phyloP scores from a whole-genome alignment of 2,329 filamentous ascomycete species.

The Pseudocercospora macadamiae region DNA sequence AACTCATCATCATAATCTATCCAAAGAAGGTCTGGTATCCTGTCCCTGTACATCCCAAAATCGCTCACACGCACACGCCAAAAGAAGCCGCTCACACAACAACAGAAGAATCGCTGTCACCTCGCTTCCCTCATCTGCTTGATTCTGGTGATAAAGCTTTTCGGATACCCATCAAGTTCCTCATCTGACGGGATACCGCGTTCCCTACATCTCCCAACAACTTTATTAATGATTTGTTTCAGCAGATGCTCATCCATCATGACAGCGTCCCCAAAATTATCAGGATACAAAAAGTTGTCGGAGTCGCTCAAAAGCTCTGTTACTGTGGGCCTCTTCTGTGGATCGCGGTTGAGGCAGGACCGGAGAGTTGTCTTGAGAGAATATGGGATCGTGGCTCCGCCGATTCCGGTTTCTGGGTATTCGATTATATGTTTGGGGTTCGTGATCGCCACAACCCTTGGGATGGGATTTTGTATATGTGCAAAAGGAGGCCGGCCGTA shows the following conservation, averaged over 20 bases:
- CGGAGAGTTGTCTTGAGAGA: conserved; percentile 60
- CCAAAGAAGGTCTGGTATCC: conserved; percentile 10
- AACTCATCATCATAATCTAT: background rate
- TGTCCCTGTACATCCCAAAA: conserved; percentile 4
- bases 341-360: conserved; percentile 62
- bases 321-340: conserved; percentile 59
- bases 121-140: conserved; percentile 44
- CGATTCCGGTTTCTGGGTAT: conserved; percentile 70
- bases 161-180: conserved; percentile 53
- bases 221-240: conserved; percentile 61
- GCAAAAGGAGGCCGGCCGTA: conserved; percentile 96
- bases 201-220: conserved; percentile 62
- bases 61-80: conserved; percentile 5
- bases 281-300: conserved; percentile 63
- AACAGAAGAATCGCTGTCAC: conserved; percentile 18
- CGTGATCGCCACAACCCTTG: conserved; percentile 83
- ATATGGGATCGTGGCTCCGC: conserved; percentile 60
- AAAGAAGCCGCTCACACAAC: conserved; percentile 4
- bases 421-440: conserved; percentile 75
- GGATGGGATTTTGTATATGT: conserved; percentile 85
- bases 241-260: conserved; percentile 62
- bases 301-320: conserved; percentile 58
- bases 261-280: conserved; percentile 51
- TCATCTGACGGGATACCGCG: conserved; percentile 60
- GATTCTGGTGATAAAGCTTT: conserved; percentile 53